A percentile compares a stretch with the other conserved stretches of the same genome.
phyloP scores from a whole-genome alignment of 495 filamentous ascomycete genomes.

The Aspergillus nanangensis region DNA sequence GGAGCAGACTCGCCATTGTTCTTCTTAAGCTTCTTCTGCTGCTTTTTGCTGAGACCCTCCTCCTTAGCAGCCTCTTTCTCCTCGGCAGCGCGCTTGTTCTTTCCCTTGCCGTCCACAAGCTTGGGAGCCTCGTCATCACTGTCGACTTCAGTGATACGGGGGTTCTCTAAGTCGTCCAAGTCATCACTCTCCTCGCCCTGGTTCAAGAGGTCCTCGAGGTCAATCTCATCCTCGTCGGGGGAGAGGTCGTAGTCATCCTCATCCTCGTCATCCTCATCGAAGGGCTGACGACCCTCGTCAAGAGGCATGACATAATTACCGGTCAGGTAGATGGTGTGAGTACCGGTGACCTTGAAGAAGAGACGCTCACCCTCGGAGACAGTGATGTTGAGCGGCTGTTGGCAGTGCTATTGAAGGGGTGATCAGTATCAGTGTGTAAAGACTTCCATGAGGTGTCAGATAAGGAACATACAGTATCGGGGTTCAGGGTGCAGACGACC shows the following conservation, averaged over 20 bases:
- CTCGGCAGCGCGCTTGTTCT: slow-evolving; percentile 84
- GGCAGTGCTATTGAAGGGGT: slow-evolving; percentile 62
- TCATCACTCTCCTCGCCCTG: slow-evolving; percentile 79
- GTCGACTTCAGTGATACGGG: slow-evolving; percentile 79
- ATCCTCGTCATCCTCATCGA: slow-evolving; percentile 60
- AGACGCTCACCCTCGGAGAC: slow-evolving; percentile 80
- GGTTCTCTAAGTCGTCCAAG: slow-evolving; percentile 73
- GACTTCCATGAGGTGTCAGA: neutral
- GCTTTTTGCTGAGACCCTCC: slow-evolving; percentile 84
- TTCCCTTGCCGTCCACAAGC: slow-evolving; percentile 68
- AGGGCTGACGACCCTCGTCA: slow-evolving; percentile 46
- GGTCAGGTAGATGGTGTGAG: slow-evolving; percentile 84
- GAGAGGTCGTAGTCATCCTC: slow-evolving; percentile 79
- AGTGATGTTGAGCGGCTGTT: slow-evolving; percentile 92
- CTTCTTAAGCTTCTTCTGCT: slow-evolving; percentile 98
- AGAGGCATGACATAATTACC: slow-evolving; percentile 83
- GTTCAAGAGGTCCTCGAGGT: slow-evolving; percentile 46
- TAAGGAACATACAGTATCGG: slow-evolving; percentile 57
- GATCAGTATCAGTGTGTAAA: slow-evolving; percentile 9
- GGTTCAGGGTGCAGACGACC: slow-evolving; percentile 91
- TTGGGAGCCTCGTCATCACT: slow-evolving; percentile 81
- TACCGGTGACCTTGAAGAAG: slow-evolving; percentile 88
- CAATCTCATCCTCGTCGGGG: slow-evolving; percentile 65
- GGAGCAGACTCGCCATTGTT: slow-evolving; percentile 81
- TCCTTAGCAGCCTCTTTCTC: slow-evolving; percentile 68